Evolutionary conservation across 345 rosid genomes (phyloP).

Genomic region (Gossypium herbaceum): DNA sequence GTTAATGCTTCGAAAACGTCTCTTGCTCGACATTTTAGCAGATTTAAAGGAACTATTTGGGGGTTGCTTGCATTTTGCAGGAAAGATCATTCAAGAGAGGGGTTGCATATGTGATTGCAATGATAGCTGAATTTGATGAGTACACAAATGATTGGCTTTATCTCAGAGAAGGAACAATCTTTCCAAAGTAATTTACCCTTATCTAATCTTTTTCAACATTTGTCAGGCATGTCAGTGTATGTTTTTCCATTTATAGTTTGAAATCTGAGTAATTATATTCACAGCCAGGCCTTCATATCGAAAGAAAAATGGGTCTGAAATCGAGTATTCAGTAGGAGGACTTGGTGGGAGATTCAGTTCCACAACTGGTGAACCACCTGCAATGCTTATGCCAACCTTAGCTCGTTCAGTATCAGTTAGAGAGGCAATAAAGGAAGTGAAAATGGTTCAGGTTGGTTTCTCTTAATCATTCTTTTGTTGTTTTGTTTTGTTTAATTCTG

Average conservation of each 20-base stretch:
- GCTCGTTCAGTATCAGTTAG: conserved; percentile 68
- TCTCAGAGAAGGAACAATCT: conserved; percentile 75
- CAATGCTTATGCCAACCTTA: conserved; percentile 66
- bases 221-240: background rate
- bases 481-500: background rate
- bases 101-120: conserved; percentile 76
- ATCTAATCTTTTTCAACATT: conserved; percentile 1
- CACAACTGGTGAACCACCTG: conserved; percentile 50
- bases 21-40: background rate
- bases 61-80: conserved; percentile 27
- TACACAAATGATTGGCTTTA: conserved; percentile 84
- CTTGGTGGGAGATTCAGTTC: conserved; percentile 29
- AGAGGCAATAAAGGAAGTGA: conserved; percentile 74
- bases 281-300: conserved; percentile 71
- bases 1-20: background rate
- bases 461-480: background rate
- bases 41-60: background rate
- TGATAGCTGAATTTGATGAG: conserved; percentile 87
- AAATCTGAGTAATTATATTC: conserved; percentile 13
- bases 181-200: conserved; percentile 60
- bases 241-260: background rate
- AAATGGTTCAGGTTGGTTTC: conserved; percentile 69
- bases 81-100: conserved; percentile 78
- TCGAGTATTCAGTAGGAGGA: conserved; percentile 49
- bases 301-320: conserved; percentile 39